Evolutionary conservation across 1,284 basidiomycete genomes (phyloP), one percentile per base, ranked within the genome.

Genomic region (Leccinum pallidistipes): DNA sequence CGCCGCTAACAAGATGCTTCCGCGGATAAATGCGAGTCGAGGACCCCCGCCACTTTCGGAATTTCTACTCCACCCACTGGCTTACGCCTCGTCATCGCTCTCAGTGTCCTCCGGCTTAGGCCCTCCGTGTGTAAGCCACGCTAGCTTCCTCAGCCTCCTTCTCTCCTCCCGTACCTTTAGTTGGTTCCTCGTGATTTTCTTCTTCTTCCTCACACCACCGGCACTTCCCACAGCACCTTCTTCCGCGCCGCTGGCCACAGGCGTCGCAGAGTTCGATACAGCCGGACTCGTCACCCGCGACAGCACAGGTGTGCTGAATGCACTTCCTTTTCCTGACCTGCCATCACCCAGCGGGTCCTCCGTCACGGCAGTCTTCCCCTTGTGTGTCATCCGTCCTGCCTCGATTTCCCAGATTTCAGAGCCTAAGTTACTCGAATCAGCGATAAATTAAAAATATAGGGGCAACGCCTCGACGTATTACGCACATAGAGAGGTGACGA

Each of bases 101-200:
- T 92, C 90, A 21, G 88, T 92, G 66, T 92, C 90, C 72, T 92
- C 90, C 58, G 91, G 90, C 69, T 86, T 90, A 43, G 85, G 83
- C 31, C 85, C 94, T 58, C 95, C 95, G 71, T 85, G 86, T 21
- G 83, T 86, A 63, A 97, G 80, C 94, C 94, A 98, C 64, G 85
- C 82, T 63, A 97, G 73, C 78, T 95, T 95, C 68, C 94, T 82
- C 70, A 88, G 74, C 66, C 87, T 81, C 71, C 92, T 80, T 63
- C 94, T 82, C 77, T 95, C 94, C 76, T 94, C 93, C 75, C 87
- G 88, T 8, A 85, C 93, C 78, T 97, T 97, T 66, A 90, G 53
- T 75, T 97, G 93, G 79, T 97, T 97, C 64, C 95, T 84, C 8
- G 95, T 96, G 76, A 84, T 56, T 79, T 95, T 96, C 83, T 97